Percentiles rank a stretch among this genome's conserved stretches.
Conservation (phyloP, 2,329 filamentous ascomycete genomes). For the Sporothrix sp. region DNA sequence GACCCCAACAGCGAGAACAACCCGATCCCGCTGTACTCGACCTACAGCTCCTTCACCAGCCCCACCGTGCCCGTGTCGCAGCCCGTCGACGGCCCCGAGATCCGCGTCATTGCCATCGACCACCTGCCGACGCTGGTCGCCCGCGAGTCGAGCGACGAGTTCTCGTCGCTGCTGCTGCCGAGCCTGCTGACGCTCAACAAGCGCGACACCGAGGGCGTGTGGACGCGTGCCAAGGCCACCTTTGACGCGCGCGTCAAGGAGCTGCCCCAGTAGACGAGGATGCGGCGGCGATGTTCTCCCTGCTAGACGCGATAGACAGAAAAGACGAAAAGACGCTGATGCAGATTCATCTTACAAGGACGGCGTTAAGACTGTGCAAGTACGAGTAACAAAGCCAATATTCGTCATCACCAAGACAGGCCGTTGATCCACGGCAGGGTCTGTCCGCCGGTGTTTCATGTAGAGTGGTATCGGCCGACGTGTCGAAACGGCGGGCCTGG, state of each 20-base stretch:
- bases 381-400: no score
- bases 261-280: no score
- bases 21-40: slow-evolving; percentile 65
- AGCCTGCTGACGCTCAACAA: slow-evolving; percentile 70
- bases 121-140: slow-evolving; percentile 77
- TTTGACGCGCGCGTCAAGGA: slow-evolving; percentile 66
- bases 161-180: slow-evolving; percentile 68
- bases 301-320: no score
- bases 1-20: slow-evolving; percentile 60
- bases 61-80: slow-evolving; percentile 66
- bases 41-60: slow-evolving; percentile 77
- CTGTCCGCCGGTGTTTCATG: slow-evolving; percentile 9
- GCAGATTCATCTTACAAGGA: no score
- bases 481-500: neutral
- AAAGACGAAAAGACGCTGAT: no score
- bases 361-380: neutral
- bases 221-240: slow-evolving; percentile 73
- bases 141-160: slow-evolving; percentile 75
- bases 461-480: slow-evolving; percentile 7
- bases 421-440: neutral
- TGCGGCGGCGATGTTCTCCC: no score
- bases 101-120: slow-evolving; percentile 81
- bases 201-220: slow-evolving; percentile 63
- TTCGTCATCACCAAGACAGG: no score
- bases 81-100: slow-evolving; percentile 37